Percentiles rank a stretch among this genome's conserved stretches.
phyloP scores from a whole-genome alignment of 441 rosid genomes.

The Breynia disticha region DNA sequence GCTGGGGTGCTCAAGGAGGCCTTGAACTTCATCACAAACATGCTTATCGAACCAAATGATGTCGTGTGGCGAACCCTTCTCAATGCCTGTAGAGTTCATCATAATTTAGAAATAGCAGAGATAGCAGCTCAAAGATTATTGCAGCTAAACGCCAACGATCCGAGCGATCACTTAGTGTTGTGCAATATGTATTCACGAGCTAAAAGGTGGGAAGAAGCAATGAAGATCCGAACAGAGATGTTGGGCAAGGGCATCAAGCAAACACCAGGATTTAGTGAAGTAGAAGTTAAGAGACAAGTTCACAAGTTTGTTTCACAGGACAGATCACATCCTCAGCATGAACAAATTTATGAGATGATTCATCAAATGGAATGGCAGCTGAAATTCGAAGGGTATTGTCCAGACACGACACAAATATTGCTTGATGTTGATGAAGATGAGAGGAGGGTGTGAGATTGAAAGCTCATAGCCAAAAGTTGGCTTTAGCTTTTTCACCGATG shows the following conservation, averaged over 20 bases:
- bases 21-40: constrained; percentile 36
- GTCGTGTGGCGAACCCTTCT: constrained; percentile 60
- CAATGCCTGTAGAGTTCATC: constrained; percentile 48
- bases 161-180: constrained; percentile 44
- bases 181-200: constrained; percentile 49
- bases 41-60: constrained; percentile 53
- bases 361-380: constrained; percentile 63
- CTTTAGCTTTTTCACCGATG: constrained; percentile 62
- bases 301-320: constrained; percentile 63
- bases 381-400: constrained; percentile 45
- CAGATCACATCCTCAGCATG: constrained; percentile 26
- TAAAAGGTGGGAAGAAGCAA: constrained; percentile 44
- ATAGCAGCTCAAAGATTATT: constrained; percentile 36
- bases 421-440: constrained; percentile 61
- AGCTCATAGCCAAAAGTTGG: constrained; percentile 76
- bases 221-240: constrained; percentile 35
- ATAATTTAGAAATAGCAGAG: constrained; percentile 48
- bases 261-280: constrained; percentile 44
- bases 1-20: constrained; percentile 55
- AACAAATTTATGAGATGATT: constrained; percentile 45
- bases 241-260: constrained; percentile 30
- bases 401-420: constrained; percentile 46
- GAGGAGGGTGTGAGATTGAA: constrained; percentile 51
- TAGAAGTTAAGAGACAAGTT: constrained; percentile 42
- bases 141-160: constrained; percentile 42